Base-by-base conservation (phyloP, 768 basidiomycete species). In the Boletus patriciae region DNA sequence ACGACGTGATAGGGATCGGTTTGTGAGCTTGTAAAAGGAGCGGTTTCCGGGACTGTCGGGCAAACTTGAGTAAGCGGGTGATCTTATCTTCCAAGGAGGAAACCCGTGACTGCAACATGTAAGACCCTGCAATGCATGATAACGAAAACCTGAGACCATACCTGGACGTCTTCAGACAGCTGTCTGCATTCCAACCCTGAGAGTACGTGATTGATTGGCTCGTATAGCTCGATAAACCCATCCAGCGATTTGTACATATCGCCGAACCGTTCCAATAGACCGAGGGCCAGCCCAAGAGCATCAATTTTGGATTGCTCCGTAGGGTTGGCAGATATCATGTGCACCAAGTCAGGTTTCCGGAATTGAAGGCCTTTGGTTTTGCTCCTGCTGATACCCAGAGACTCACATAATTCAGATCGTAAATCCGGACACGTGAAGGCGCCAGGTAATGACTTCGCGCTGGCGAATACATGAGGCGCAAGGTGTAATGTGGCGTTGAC, bases 1-100 rank as follows among this genome's bases (percentile, higher is more conserved):
- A 94, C 0, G 94, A 83, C 5, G 94, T 84, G 62, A 99, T 98
- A 6, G 97, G 93, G 45, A 98, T 96, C 0, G 94, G 92, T 71
- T 95, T 97, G 78, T 98, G 96, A 3, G 89, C 80, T 76, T 99
- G 97, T 21, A 98, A 80, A 3, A 73, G 76, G 29, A 99, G 84
- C 1, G 97, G 93, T 50, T 76, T 81, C 37, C 97, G 88, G 0
- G 83, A 77, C 72, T 88, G 82, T 12, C 70, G 76, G 1, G 92
- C 76, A 66, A 95, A 91, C 62, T 85, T 88, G 44, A 96, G 76
- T 46, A 93, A 72, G 6, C 88, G 83, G 27, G 70, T 67, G 10
- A 92, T 68, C 13, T 76, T 78, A 50, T 85, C 84, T 27, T 68
- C 70, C 11, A 82, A 66, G 8, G 78, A 73, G 1, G 73, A 62